Percentiles rank a stretch among this genome's conserved stretches.
Evolutionary conservation across 2,329 filamentous ascomycete genomes (phyloP).

Genomic region (Ophiostoma piceae): DNA sequence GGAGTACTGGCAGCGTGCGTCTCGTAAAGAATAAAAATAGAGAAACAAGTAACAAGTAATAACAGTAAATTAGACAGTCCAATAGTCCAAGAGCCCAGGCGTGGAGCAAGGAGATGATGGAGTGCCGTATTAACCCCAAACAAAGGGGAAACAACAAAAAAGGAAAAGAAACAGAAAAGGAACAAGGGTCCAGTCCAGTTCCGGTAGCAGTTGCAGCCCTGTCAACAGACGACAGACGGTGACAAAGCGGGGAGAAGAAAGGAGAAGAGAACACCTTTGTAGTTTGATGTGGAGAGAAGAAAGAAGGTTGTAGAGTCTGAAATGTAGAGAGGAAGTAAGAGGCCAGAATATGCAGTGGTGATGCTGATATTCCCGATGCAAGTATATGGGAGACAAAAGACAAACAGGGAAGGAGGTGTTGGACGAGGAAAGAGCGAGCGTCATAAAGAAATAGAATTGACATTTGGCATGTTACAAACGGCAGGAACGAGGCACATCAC

Average conservation of each 20-base stretch:
- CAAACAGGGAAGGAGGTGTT: slow-evolving; percentile 11
- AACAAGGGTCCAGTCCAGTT: slow-evolving; percentile 12
- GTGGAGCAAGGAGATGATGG: slow-evolving; percentile 2
- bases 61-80: neutral
- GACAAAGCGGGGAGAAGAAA: slow-evolving; percentile 3
- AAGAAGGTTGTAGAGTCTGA: neutral
- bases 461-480: neutral
- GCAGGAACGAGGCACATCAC: neutral
- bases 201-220: slow-evolving; percentile 15
- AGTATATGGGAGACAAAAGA: slow-evolving; percentile 14
- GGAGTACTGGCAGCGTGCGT: neutral
- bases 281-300: neutral
- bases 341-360: neutral
- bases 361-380: slow-evolving; percentile 12
- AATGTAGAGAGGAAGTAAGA: slow-evolving; percentile 2
- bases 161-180: neutral
- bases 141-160: neutral
- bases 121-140: slow-evolving; percentile 1
- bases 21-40: slow-evolving; percentile 13
- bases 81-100: neutral
- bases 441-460: neutral
- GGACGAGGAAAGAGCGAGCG: slow-evolving; percentile 1
- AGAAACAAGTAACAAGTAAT: neutral
- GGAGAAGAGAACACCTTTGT: neutral
- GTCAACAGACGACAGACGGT: slow-evolving; percentile 7